These are phyloP conservation scores for Magnusiomyces sp. DNA, from an alignment of 1,139 yeast genomes.

Conservation along the genomic window DNA sequence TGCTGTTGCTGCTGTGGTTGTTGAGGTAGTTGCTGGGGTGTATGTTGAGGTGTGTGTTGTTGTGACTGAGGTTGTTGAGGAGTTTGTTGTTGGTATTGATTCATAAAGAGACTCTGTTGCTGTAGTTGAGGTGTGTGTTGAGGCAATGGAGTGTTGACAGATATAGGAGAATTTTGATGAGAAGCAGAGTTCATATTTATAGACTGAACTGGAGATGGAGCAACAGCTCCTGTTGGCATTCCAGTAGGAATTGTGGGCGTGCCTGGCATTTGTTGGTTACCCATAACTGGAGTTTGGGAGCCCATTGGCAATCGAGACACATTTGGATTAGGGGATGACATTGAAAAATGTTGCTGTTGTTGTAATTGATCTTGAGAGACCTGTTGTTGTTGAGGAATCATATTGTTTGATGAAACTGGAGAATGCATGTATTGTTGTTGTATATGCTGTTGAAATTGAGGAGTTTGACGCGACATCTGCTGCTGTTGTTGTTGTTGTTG, in stretches of 20 bases:
- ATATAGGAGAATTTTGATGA: neutral
- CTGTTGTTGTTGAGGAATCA: neutral
- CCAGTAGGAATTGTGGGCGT: constrained; percentile 1
- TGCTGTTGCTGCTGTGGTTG: constrained; percentile 13
- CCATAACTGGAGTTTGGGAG: neutral
- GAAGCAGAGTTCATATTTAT: too few species aligned
- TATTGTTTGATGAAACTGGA: neutral
- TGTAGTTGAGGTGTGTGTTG: neutral
- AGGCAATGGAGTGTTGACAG: neutral
- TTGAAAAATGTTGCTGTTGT: constrained; percentile 2
- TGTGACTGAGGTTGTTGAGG: constrained; percentile 7
- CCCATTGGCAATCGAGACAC: neutral
- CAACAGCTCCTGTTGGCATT: constrained; percentile 4
- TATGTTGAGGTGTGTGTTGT: constrained; percentile 21
- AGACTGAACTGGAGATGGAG: neutral
- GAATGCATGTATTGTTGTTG: constrained; percentile 5
- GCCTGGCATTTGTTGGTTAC: neutral
- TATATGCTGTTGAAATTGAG: constrained; percentile 12
- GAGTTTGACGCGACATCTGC: constrained; percentile 9
- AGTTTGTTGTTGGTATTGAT: neutral
- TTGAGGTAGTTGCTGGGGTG: constrained; percentile 16
- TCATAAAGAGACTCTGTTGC: neutral
- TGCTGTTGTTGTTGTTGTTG: constrained; percentile 14
- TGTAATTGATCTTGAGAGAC: constrained; percentile 8
- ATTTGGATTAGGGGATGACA: neutral